Percentiles rank a stretch among this genome's conserved stretches.
These are phyloP conservation scores for Gaeumannomyces tritici DNA, from an alignment of 2,329 filamentous ascomycete genomes.

Conservation along the genomic window DNA sequence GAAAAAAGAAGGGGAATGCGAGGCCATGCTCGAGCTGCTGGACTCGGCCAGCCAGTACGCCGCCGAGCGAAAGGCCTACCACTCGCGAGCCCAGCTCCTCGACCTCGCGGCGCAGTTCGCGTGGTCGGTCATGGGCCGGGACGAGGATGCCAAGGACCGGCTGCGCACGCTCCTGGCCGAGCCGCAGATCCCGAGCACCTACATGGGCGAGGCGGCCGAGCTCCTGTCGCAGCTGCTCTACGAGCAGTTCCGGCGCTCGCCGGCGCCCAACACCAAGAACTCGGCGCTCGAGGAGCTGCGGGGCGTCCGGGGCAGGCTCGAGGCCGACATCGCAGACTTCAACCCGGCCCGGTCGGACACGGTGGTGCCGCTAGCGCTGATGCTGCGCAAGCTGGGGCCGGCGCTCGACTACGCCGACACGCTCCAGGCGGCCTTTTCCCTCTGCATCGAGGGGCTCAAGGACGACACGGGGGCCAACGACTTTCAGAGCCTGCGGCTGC, in stretches of 20 bases:
- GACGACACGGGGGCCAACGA: constrained; percentile 12
- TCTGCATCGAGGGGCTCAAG: constrained; percentile 8
- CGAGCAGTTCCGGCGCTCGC: constrained; percentile 1
- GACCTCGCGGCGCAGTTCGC: background rate
- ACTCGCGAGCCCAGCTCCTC: background rate
- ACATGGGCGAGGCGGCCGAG: background rate
- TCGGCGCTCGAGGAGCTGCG: background rate
- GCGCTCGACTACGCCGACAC: constrained; percentile 9
- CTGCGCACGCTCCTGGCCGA: constrained; percentile 2
- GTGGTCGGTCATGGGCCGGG: background rate
- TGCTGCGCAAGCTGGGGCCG: constrained; percentile 9
- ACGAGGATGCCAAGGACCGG: background rate
- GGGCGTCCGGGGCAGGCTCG: background rate
- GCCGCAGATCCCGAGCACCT: background rate
- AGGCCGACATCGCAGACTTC: background rate
- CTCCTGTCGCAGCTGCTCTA: background rate
- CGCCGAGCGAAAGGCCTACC: background rate
- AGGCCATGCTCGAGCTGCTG: background rate
- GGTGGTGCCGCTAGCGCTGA: constrained; percentile 9
- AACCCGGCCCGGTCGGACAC: constrained; percentile 1
- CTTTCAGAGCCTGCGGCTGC: constrained; percentile 7
- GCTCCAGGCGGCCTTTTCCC: constrained; percentile 9
- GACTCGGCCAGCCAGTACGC: background rate
- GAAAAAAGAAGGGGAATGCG: background rate
- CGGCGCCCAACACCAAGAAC: background rate